A percentile compares a stretch with the other conserved stretches of the same genome.
These are phyloP conservation scores for Penicillium sp. DNA, from an alignment of 2,329 filamentous ascomycete species.

Conservation along the genomic window DNA sequence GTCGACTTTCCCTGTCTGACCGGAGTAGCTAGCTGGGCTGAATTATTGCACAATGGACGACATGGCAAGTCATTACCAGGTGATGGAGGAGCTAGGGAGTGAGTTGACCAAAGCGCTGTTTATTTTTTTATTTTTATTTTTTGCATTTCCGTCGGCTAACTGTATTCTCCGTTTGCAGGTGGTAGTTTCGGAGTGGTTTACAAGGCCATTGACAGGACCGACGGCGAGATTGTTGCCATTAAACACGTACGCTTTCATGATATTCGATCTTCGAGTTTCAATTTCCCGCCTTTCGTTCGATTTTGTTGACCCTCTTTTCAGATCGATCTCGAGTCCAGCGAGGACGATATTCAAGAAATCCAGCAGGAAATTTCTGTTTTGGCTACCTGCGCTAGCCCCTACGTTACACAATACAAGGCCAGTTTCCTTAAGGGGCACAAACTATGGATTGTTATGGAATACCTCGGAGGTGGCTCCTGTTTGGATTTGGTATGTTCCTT, in stretches of 20 bases:
- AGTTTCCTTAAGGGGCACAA: conserved; percentile 96
- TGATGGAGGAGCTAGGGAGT: conserved; percentile 95
- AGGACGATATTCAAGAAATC: conserved; percentile 97
- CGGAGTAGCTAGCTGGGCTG: conserved; percentile 19
- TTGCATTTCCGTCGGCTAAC: conserved; percentile 13
- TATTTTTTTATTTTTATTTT: not conserved
- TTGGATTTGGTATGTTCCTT: conserved; percentile 71
- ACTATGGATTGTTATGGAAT: conserved; percentile 99
- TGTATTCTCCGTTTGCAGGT: conserved; percentile 53
- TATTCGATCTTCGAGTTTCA: not conserved
- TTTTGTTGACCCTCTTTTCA: conserved; percentile 42
- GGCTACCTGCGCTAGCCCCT: conserved; percentile 90
- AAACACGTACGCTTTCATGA: conserved; percentile 71
- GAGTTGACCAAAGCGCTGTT: conserved; percentile 45
- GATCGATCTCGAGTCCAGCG: conserved; percentile 98
- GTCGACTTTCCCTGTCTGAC: conserved; percentile 19
- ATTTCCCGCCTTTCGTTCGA: not conserved
- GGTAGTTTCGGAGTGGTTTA: conserved; percentile 97
- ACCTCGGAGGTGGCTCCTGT: conserved; percentile 89
- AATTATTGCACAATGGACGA: conserved; percentile 40
- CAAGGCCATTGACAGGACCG: conserved; percentile 88
- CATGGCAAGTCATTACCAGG: conserved; percentile 85
- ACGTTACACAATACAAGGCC: conserved; percentile 93
- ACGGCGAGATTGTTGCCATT: conserved; percentile 91
- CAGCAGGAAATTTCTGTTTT: conserved; percentile 95